Evolutionary conservation across 139 green algal genomes (phyloP).

Genomic region (Chlorella sp.): DNA sequence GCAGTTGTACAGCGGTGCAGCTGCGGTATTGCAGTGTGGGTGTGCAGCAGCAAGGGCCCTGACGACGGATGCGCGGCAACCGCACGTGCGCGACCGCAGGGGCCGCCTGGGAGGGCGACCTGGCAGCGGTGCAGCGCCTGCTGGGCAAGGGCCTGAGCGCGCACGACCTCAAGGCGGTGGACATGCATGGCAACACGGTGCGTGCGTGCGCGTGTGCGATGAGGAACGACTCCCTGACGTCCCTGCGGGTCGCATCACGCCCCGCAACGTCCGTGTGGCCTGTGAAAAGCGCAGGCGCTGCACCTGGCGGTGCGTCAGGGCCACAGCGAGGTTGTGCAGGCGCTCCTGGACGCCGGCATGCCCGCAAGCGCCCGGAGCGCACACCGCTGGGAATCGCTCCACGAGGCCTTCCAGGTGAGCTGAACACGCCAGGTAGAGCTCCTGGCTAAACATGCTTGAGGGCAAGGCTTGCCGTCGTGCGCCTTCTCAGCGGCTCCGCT

Average conservation of each 20-base stretch:
- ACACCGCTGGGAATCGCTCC: constrained; percentile 52
- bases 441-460: constrained; percentile 13
- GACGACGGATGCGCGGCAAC: no score
- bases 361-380: constrained; percentile 26
- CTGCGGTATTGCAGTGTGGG: background rate
- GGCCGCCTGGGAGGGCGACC: constrained; percentile 38
- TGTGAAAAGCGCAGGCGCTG: constrained; percentile 39
- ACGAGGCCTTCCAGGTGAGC: constrained; percentile 55
- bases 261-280: background rate
- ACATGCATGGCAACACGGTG: constrained; percentile 65
- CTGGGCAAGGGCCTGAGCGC: constrained; percentile 3
- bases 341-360: constrained; percentile 42
- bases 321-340: constrained; percentile 14
- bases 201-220: background rate
- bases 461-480: background rate
- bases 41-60: background rate
- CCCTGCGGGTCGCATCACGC: background rate
- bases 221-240: background rate
- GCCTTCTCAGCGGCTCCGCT: background rate
- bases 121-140: constrained; percentile 14
- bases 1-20: background rate
- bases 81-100: no score
- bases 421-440: constrained; percentile 13
- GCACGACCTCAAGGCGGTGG: constrained; percentile 19
- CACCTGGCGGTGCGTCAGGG: constrained; percentile 55